phyloP scores from a whole-genome alignment of 2,329 filamentous ascomycete genomes.

The Bipolaris bicolor region DNA sequence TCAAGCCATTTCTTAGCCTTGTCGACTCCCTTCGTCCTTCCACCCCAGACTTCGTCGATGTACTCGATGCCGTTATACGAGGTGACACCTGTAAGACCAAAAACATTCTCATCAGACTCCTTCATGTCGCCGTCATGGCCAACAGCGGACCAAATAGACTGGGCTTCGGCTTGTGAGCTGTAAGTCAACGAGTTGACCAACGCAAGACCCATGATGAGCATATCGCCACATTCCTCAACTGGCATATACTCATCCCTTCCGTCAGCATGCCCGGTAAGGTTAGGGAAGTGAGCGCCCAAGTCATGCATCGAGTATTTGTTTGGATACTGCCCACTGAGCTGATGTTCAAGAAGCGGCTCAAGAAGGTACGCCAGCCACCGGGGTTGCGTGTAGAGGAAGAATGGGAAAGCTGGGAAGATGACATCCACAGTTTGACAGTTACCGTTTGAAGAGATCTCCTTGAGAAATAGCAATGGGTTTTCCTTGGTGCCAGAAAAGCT shows the following conservation, averaged over 20 bases:
- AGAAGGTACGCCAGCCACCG: constrained; percentile 79
- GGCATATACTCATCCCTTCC: constrained; percentile 78
- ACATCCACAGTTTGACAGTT: constrained; percentile 88
- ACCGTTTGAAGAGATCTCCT: constrained; percentile 85
- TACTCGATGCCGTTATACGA: constrained; percentile 59
- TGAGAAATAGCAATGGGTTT: constrained; percentile 76
- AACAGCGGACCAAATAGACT: constrained; percentile 64
- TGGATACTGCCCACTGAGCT: constrained; percentile 81
- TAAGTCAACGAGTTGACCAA: constrained; percentile 76
- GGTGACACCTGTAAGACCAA: constrained; percentile 58
- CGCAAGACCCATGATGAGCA: constrained; percentile 82
- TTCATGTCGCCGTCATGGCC: constrained; percentile 39
- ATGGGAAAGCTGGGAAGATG: constrained; percentile 84
- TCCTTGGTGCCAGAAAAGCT: constrained; percentile 75
- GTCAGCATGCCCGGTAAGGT: constrained; percentile 74
- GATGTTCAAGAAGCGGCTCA: constrained; percentile 81
- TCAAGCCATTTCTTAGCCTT: constrained; percentile 69
- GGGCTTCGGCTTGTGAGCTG: constrained; percentile 59
- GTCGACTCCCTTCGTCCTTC: constrained; percentile 59
- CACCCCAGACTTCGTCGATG: constrained; percentile 68
- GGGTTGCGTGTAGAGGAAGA: constrained; percentile 85
- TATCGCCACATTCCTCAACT: constrained; percentile 79
- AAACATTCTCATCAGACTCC: constrained; percentile 46
- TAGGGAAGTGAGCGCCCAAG: constrained; percentile 74
- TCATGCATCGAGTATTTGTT: constrained; percentile 83